Evolutionary conservation across 768 basidiomycete species (phyloP), one percentile per base, ranked within the genome.

Genomic region (Termitomyces sp.): DNA sequence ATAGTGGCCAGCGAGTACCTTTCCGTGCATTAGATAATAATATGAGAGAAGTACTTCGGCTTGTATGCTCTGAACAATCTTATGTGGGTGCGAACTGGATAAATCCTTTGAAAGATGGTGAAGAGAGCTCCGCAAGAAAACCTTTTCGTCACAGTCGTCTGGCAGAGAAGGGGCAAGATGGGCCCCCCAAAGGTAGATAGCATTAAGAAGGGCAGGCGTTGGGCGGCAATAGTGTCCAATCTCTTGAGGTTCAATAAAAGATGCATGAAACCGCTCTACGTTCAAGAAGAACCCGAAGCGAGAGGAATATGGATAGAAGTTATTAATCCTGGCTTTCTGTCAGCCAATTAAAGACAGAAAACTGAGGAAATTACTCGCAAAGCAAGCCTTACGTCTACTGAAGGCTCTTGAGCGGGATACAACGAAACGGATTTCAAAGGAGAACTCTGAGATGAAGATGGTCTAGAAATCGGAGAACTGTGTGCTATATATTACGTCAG

Each of bases 271-370:
- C 4, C 79, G 76, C 6, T 71, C 66, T 4, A 69, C 46, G 58
- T 82, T 68, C 48, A 88, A 73, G 69, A 85, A 87, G 56, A 85
- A 79, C 1, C 82, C 82, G 49, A 84, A 67, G 26, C 79, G 76
- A 16, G 76, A 68, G 0, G 75, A 72, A 35, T 80, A 68, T n/a
- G 71, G 70, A 4, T 78, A 63, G 64, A 87, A 79, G 9, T 55
- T 12, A 28, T 70, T 32, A 10, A 68, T 69, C 65, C 70, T 74
- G 28, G 44, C 18, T 35, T 16, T 43, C 26, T 51, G 55, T 36
- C 20, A 58, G 35, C 30, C 13, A 58, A 13, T 60, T 38, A 1
- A 36, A 16, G n/a, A 46, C 47, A 32, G 8, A 16, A 28, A 14
- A 20, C 50, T 36, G 44, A 60, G 28, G 30, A 10, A 13, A 32